Conservation (phyloP, 176 grass and related monocot genomes). For the Metroxylon sagu region DNA sequence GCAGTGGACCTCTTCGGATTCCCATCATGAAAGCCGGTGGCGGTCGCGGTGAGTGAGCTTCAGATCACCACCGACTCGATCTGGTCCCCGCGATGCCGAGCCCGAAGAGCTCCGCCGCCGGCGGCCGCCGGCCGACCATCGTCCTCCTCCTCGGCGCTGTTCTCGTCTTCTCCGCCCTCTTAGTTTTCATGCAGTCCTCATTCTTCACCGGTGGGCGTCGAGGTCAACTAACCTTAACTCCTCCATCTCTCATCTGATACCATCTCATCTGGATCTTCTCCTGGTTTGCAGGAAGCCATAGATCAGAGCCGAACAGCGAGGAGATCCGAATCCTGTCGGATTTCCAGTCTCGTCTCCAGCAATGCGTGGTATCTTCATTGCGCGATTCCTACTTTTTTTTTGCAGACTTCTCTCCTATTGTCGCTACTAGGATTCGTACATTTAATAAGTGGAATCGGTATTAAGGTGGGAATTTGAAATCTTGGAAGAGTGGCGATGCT, state of each 20-base stretch:
- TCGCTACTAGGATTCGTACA: too few relatives aligned
- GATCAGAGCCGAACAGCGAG: conserved; percentile 38
- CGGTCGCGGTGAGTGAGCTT: too few relatives aligned
- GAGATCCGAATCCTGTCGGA: conserved; percentile 48
- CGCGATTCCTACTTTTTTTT: neutral
- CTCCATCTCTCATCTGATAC: too few relatives aligned
- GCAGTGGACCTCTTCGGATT: too few relatives aligned
- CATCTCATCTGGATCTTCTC: neutral
- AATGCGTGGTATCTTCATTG: conserved; percentile 58
- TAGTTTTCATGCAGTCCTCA: conserved; percentile 82
- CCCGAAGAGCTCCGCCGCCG: conserved; percentile 2
- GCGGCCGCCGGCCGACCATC: conserved; percentile 44
- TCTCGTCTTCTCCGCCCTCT: conserved; percentile 57
- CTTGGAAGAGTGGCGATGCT: too few relatives aligned
- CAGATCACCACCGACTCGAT: neutral
- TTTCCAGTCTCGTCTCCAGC: conserved; percentile 72
- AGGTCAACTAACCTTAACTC: too few relatives aligned
- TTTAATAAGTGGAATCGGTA: too few relatives aligned
- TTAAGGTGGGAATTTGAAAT: too few relatives aligned
- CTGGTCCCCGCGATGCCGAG: conserved; percentile 36
- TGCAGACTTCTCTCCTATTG: too few relatives aligned
- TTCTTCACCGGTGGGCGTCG: conserved; percentile 46
- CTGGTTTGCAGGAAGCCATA: conserved; percentile 6
- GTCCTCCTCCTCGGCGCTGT: conserved; percentile 58
- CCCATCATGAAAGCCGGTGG: too few relatives aligned